Evolutionary conservation across 2,329 filamentous ascomycete genomes (phyloP), one percentile per base, ranked within the genome.

Genomic region (Stachybotrys elegans): DNA sequence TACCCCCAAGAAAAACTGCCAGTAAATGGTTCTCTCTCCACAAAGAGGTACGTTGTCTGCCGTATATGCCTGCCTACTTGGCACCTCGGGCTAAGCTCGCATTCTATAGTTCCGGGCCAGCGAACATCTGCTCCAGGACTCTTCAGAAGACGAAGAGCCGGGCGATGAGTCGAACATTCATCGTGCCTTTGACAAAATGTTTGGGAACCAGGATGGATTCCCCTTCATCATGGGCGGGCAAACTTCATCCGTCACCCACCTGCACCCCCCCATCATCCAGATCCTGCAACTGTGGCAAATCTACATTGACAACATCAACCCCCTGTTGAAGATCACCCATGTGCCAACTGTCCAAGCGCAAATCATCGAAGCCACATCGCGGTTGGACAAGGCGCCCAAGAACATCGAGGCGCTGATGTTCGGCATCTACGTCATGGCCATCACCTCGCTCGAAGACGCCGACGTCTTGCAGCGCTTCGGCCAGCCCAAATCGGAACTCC

Each of bases 221-320:
- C 77, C 78, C 3, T 80, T 82, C 52, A 63, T 77, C 22, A 65
- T 79, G 14, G 74, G 75, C 22, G 71, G 70, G 22, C 57, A 65
- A 9, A 57, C 58, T 14, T 57, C 63, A 16, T 66, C 65, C 39
- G 64, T 79, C 40, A 71, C 71, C 4, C 64, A 67, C 40, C 59
- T 68, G 14, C 78, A 81, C 49, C 79, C 79, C 9, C 58, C 73
- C 2, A 66, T 75, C 20, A 73, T 81, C 17, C 77, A 81, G 46
- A 81, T 82, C 43, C 76, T 83, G 47, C 73, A 79, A 51, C 67
- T 84, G 16, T 88, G 84, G 83, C 82, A 86, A 60, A 72, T 79
- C 14, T 88, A 84, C 56, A 72, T 87, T 34, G 76, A 81, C 49
- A 86, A 86, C 53, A 78, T 87, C 51, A 81, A 87, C 51, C 81